A percentile compares a stretch with the other conserved stretches of the same genome.
Conservation (phyloP, 2,329 filamentous ascomycete species). For the Fusarium lateritium region DNA sequence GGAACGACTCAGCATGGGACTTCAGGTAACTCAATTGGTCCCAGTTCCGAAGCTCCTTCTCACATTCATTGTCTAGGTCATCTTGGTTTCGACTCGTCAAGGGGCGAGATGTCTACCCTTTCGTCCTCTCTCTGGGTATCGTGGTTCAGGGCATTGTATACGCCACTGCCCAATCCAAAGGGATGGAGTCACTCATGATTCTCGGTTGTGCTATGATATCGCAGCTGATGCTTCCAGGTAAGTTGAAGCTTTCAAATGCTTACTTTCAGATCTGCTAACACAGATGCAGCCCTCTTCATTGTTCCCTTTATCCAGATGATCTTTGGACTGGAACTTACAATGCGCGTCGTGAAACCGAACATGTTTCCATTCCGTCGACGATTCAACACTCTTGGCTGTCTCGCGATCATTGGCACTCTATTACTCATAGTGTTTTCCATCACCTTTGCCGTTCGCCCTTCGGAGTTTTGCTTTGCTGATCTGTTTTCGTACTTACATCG, state of each 20-base stretch:
- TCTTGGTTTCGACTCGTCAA: constrained; percentile 61
- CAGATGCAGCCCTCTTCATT: constrained; percentile 69
- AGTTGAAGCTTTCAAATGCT: constrained; percentile 24
- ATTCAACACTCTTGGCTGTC: constrained; percentile 72
- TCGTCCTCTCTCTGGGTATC: constrained; percentile 71
- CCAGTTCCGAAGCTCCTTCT: constrained; percentile 11
- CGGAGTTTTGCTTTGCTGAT: constrained; percentile 75
- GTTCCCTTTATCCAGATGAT: constrained; percentile 76
- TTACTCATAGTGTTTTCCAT: constrained; percentile 71
- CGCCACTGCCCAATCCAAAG: constrained; percentile 69
- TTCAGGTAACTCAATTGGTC: constrained; percentile 56
- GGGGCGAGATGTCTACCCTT: constrained; percentile 66
- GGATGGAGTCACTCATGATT: constrained; percentile 66
- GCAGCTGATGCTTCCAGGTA: constrained; percentile 73
- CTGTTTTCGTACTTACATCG: constrained; percentile 77
- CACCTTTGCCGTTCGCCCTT: constrained; percentile 68
- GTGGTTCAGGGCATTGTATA: constrained; percentile 71
- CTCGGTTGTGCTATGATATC: constrained; percentile 68
- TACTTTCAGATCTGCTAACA: constrained; percentile 44
- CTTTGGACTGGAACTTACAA: constrained; percentile 73
- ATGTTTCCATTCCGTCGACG: constrained; percentile 72
- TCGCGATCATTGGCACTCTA: constrained; percentile 65
- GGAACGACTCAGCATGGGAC: constrained; percentile 57
- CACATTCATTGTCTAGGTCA: constrained; percentile 48
- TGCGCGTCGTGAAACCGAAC: constrained; percentile 67